Percentiles rank a stretch among this genome's conserved stretches.
Conservation (phyloP, 257 asterid species). For the Fraxinus excelsior region DNA sequence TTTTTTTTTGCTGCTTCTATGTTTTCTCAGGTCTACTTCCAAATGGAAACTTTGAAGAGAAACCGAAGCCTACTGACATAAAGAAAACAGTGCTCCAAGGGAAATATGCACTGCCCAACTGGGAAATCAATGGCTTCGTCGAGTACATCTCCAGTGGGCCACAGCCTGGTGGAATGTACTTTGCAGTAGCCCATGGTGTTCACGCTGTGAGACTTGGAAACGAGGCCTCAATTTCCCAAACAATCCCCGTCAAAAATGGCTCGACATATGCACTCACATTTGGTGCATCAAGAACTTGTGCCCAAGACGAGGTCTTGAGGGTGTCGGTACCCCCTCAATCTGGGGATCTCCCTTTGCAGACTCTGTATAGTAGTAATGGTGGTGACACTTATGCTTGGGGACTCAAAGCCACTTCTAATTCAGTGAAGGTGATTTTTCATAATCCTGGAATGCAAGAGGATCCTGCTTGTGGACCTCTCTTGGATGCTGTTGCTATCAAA, state of each 20-base stretch:
- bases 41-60: slow-evolving; percentile 82
- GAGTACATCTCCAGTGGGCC: slow-evolving; percentile 93
- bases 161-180: slow-evolving; percentile 94
- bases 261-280: slow-evolving; percentile 80
- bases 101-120: slow-evolving; percentile 63
- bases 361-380: slow-evolving; percentile 74
- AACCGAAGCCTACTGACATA: slow-evolving; percentile 50
- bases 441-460: slow-evolving; percentile 85
- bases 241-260: slow-evolving; percentile 61
- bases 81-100: slow-evolving; percentile 63
- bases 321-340: slow-evolving; percentile 62
- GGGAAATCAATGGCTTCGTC: slow-evolving; percentile 77
- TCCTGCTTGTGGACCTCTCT: slow-evolving; percentile 88
- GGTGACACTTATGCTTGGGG: slow-evolving; percentile 90
- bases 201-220: slow-evolving; percentile 91
- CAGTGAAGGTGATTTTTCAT: slow-evolving; percentile 53
- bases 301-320: slow-evolving; percentile 77
- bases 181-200: slow-evolving; percentile 74
- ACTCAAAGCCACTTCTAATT: slow-evolving; percentile 52
- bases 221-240: slow-evolving; percentile 79
- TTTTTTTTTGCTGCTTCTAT: neutral
- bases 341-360: slow-evolving; percentile 82
- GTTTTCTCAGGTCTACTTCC: slow-evolving; percentile 60
- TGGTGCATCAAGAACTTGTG: slow-evolving; percentile 88
- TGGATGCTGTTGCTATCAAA: slow-evolving; percentile 87